These are phyloP conservation scores for Penstemon barbatus DNA, from an alignment of 257 asterid genomes.

Conservation along the genomic window DNA sequence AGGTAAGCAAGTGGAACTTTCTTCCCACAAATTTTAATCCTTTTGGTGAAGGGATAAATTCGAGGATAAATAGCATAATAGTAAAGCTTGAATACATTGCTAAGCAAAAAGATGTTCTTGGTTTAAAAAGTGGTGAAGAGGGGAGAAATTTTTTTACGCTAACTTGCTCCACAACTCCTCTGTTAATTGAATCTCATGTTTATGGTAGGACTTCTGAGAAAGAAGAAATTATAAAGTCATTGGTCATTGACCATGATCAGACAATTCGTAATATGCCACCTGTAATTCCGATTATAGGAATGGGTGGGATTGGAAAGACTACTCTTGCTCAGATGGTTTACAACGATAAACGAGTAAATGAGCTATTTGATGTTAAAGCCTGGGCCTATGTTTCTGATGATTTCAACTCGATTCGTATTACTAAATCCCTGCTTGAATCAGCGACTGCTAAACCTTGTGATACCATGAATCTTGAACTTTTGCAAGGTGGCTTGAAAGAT, in stretches of 20 bases:
- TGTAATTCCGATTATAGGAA: conserved; percentile 45
- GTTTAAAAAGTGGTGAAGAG: conserved; percentile 34
- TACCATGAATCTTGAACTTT: conserved; percentile 42
- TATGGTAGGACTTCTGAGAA: conserved; percentile 43
- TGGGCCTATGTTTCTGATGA: conserved; percentile 57
- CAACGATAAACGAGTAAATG: conserved; percentile 43
- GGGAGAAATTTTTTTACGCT: conserved; percentile 21
- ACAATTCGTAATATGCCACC: conserved; percentile 14
- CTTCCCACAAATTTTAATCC: conserved; percentile 30
- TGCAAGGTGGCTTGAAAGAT: conserved; percentile 40
- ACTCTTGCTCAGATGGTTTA: conserved; percentile 47
- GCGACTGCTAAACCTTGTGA: conserved; percentile 41
- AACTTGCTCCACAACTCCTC: conserved; percentile 43
- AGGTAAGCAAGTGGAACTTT: conserved; percentile 33
- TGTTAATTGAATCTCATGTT: conserved; percentile 40
- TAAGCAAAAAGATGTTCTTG: conserved; percentile 46
- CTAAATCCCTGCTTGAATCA: conserved; percentile 46
- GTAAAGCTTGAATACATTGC: conserved; percentile 47
- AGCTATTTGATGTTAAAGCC: conserved; percentile 41
- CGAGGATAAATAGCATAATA: conserved; percentile 40
- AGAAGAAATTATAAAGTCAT: conserved; percentile 38
- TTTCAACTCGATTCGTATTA: conserved; percentile 37
- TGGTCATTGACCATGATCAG: conserved; percentile 26
- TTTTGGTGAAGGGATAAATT: conserved; percentile 35
- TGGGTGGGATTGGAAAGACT: conserved; percentile 60